phyloP scores from a whole-genome alignment of 2,329 filamentous ascomycete genomes.

The Paramyrothecium sp. region DNA sequence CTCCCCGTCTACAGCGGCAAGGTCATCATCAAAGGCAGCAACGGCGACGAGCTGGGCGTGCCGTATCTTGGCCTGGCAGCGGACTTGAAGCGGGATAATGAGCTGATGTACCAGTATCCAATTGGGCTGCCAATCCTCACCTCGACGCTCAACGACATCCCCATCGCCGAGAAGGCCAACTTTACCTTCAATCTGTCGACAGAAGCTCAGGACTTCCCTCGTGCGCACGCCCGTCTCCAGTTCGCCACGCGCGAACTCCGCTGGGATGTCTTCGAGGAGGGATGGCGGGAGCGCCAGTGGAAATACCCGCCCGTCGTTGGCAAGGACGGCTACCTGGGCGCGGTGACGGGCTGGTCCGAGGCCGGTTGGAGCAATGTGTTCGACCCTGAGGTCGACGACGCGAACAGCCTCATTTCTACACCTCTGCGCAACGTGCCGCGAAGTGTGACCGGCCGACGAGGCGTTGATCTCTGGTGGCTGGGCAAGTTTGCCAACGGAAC shows the following conservation, averaged over 20 bases:
- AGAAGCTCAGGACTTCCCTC: slow-evolving; percentile 13
- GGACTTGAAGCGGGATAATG: neutral
- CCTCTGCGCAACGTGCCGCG: neutral
- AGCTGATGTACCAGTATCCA: neutral
- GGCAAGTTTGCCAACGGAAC: neutral
- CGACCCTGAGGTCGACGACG: neutral
- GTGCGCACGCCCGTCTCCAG: slow-evolving; percentile 13
- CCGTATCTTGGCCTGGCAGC: slow-evolving; percentile 4
- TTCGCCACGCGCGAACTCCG: slow-evolving; percentile 20
- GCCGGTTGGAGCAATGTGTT: neutral
- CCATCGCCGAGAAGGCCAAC: neutral
- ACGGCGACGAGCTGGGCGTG: slow-evolving; percentile 4
- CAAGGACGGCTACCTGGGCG: slow-evolving; percentile 5
- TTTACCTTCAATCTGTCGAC: slow-evolving; percentile 12
- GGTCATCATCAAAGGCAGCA: slow-evolving; percentile 1
- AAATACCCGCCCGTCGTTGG: slow-evolving; percentile 6
- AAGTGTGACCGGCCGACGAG: neutral
- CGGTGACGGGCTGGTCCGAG: slow-evolving; percentile 3
- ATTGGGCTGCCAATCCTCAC: neutral
- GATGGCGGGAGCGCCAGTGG: slow-evolving; percentile 7
- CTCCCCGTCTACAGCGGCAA: slow-evolving; percentile 9
- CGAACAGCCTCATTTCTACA: neutral
- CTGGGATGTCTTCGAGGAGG: slow-evolving; percentile 12
- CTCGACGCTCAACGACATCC: neutral
- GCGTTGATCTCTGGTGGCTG: neutral